phyloP scores from a whole-genome alignment of 148 eudicot genomes.

The Limonium bicolor region DNA sequence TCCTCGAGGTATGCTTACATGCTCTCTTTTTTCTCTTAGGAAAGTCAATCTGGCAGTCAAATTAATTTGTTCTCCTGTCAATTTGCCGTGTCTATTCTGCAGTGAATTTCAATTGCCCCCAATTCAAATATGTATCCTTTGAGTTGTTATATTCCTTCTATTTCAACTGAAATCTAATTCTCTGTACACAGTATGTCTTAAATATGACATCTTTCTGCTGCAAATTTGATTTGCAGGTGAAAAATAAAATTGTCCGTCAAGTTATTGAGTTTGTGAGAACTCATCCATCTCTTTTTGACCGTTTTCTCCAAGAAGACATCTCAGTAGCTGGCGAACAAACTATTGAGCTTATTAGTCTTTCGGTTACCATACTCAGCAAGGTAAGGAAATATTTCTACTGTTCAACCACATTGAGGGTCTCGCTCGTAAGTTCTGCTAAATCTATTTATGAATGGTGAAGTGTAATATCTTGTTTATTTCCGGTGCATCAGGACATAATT shows the following conservation, averaged over 20 bases:
- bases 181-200: too few species aligned
- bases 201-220: too few species aligned
- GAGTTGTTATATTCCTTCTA: too few species aligned
- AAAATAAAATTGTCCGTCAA: conserved; percentile 87
- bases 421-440: not conserved
- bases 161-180: too few species aligned
- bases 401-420: not conserved
- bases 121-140: too few species aligned
- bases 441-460: too few species aligned
- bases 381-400: conserved; percentile 14
- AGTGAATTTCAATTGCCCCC: too few species aligned
- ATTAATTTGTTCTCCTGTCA: too few species aligned
- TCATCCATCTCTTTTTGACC: conserved; percentile 81
- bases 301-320: conserved; percentile 56
- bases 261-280: conserved; percentile 72
- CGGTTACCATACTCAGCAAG: conserved; percentile 84
- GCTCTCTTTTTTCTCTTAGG: too few species aligned
- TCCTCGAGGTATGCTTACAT: conserved; percentile 72
- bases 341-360: conserved; percentile 78
- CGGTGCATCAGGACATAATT: not conserved
- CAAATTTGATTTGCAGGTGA: conserved; percentile 71
- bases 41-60: too few species aligned
- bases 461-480: too few species aligned
- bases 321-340: conserved; percentile 52
- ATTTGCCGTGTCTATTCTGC: too few species aligned